Percentiles rank a stretch among this genome's conserved stretches.
phyloP scores from a whole-genome alignment of 768 basidiomycete genomes.

The Pulveroboletus sp. region DNA sequence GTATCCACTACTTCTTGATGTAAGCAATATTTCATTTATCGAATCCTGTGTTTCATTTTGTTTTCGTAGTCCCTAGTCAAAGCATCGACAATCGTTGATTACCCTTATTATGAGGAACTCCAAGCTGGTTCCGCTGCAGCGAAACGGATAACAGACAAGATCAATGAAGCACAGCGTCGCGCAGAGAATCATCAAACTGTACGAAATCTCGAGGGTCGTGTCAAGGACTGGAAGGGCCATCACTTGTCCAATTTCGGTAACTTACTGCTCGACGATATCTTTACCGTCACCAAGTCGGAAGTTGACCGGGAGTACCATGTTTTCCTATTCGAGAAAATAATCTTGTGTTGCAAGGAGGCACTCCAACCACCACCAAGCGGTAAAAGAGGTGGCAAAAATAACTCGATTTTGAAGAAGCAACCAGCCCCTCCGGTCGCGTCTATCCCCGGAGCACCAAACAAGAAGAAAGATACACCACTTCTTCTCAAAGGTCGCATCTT shows the following conservation, averaged over 20 bases:
- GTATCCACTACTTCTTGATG: conserved; percentile 92
- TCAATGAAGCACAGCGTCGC: conserved; percentile 92
- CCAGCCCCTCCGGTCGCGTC: conserved; percentile 46
- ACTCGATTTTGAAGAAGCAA: conserved; percentile 88
- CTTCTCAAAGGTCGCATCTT: conserved; percentile 96
- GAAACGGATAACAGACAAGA: conserved; percentile 90
- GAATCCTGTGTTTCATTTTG: conserved; percentile 7
- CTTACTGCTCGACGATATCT: conserved; percentile 91
- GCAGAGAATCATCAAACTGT: conserved; percentile 92
- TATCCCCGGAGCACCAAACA: conserved; percentile 50
- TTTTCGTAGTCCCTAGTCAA: conserved; percentile 66
- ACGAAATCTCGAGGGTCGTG: conserved; percentile 76
- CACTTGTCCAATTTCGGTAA: conserved; percentile 92
- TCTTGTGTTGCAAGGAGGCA: conserved; percentile 97
- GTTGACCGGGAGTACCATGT: conserved; percentile 98
- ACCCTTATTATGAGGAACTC: conserved; percentile 76
- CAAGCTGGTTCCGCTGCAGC: conserved; percentile 81
- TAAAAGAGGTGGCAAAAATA: conserved; percentile 77
- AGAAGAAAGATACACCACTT: conserved; percentile 77
- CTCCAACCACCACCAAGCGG: conserved; percentile 52
- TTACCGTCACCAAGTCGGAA: conserved; percentile 93
- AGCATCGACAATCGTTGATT: conserved; percentile 58
- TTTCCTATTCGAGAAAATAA: conserved; percentile 98
- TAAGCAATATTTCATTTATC: conserved; percentile 38
- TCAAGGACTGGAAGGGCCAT: conserved; percentile 99